Base-by-base conservation (phyloP, 768 basidiomycete species). In the Rhizopogon sp. region DNA sequence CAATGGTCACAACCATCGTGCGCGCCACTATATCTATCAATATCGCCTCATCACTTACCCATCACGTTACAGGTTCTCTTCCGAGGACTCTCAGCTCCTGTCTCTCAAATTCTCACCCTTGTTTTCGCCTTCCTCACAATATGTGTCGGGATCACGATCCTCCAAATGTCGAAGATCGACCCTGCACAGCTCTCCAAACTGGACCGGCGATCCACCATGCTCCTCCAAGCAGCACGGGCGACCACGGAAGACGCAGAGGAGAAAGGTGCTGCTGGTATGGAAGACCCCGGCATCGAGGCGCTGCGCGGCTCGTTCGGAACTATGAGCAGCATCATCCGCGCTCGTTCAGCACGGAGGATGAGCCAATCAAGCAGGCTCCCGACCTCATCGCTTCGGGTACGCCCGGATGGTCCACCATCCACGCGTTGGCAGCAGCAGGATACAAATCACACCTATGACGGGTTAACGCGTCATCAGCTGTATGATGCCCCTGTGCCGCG, bases 131-230 rank as follows among this genome's bases (percentile, higher is more conserved):
- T 99, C 77, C 70, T 97, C 58, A 84, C 89, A 56, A 95, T 95
- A 53, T 93, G 90, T 64, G 73, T 92, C 20, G 96, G 96, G 17
- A 98, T 98, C 68, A 90, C 89, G 31, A 85, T 99, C 59, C 84
- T 99, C 7, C 97, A 99, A 72, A 88, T 96, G 82, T 92, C 88
- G 68, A 92, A 92, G 73, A 83, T 98, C 60, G 96, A 99, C 66
- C 96, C 97, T 9, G 77, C 76, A 17, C 72, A 84, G 52, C 79
- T 98, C 64, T 76, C 76, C 55, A 83, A 83, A 46, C 87, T 99
- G 63, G 97, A 98, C 67, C 80, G 96, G 16, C 81, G 88, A 35
- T 89, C 91, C 1, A 98, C 97, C 0, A 80, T 98, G 46, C 83
- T 99, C 22, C 80, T 99, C 33, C 85, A 91, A 69, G 95, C 92